phyloP scores from a whole-genome alignment of 2,329 filamentous ascomycete species.

The Neoarthrinium moseri region DNA sequence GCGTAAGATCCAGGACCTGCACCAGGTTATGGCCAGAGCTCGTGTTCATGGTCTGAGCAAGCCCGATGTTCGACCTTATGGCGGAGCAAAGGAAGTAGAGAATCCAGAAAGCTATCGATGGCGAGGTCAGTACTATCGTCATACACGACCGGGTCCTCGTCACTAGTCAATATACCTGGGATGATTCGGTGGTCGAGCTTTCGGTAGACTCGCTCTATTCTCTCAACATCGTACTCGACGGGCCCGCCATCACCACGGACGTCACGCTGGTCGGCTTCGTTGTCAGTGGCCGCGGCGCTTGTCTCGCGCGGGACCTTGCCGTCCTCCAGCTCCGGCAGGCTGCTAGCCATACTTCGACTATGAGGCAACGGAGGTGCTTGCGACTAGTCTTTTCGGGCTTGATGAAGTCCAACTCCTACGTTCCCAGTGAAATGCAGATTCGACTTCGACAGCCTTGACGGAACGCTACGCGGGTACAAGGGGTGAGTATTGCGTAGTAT shows the following conservation, averaged over 20 bases:
- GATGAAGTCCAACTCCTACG: no score
- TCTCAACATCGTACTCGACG: slow-evolving; percentile 43
- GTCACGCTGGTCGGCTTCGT: slow-evolving; percentile 10
- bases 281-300: slow-evolving; percentile 14
- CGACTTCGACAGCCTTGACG: neutral
- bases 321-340: slow-evolving; percentile 24
- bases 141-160: no score
- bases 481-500: no score
- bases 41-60: slow-evolving; percentile 92
- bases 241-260: slow-evolving; percentile 13
- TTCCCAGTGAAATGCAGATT: no score
- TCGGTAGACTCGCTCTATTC: slow-evolving; percentile 55
- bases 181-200: slow-evolving; percentile 61
- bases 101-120: slow-evolving; percentile 70
- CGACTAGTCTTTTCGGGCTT: slow-evolving; percentile 46
- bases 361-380: slow-evolving; percentile 52
- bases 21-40: slow-evolving; percentile 71
- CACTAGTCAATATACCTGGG: slow-evolving; percentile 41
- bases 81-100: slow-evolving; percentile 92
- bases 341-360: slow-evolving; percentile 46
- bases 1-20: slow-evolving; percentile 64
- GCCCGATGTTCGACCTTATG: slow-evolving; percentile 86
- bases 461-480: no score
- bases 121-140: neutral
- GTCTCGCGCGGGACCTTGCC: slow-evolving; percentile 27